Conservation (phyloP, 176 grass and related monocot species). For the Raddia guianensis region DNA sequence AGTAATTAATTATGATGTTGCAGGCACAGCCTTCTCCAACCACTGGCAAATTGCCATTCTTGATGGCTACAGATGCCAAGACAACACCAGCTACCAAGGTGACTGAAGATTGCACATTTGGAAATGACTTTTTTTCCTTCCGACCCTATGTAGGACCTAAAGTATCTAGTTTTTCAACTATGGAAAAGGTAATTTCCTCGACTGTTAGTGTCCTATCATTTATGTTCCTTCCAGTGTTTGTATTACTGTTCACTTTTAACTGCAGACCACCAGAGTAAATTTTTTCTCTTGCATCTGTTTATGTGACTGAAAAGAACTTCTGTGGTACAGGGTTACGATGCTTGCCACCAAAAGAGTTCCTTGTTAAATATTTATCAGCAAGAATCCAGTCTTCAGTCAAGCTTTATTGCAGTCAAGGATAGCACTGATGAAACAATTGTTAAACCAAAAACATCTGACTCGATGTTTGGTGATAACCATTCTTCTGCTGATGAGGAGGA, state of each 20-base stretch:
- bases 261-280: conserved; percentile 11
- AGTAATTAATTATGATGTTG: conserved; percentile 37
- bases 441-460: conserved; percentile 48
- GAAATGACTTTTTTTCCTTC: conserved; percentile 78
- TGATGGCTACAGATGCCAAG: conserved; percentile 38
- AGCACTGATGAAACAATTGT: conserved; percentile 32
- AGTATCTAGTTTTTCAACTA: conserved; percentile 43
- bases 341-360: conserved; percentile 40
- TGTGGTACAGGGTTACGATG: conserved; percentile 25
- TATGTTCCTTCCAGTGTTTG: conserved; percentile 1
- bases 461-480: conserved; percentile 52
- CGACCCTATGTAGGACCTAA: conserved; percentile 57
- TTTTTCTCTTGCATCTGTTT: conserved; percentile 1
- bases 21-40: conserved; percentile 91
- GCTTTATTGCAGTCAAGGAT: conserved; percentile 56
- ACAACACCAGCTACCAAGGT: conserved; percentile 34
- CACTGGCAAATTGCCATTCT: conserved; percentile 76
- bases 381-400: conserved; percentile 61
- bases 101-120: conserved; percentile 42
- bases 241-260: conserved; percentile 15
- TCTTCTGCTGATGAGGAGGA: conserved; percentile 49
- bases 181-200: conserved; percentile 57
- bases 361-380: conserved; percentile 46
- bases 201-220: neutral
- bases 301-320: conserved; percentile 12